Percentiles rank a stretch among this genome's conserved stretches.
These are phyloP conservation scores for Ophiocordyceps camponoti-leonardi DNA, from an alignment of 2,329 filamentous ascomycete species.

Conservation along the genomic window DNA sequence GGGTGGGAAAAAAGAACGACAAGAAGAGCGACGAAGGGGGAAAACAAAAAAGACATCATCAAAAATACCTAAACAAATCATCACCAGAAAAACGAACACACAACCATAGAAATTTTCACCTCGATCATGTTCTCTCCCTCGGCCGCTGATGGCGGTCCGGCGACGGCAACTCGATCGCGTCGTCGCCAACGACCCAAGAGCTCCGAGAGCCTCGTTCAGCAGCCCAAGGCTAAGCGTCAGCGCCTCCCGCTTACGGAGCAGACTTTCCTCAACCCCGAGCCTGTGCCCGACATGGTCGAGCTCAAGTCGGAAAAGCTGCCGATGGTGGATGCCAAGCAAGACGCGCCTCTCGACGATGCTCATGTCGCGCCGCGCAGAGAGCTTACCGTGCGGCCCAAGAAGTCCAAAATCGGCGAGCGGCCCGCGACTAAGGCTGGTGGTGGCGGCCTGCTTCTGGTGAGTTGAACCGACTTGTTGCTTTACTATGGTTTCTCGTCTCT, in stretches of 20 bases:
- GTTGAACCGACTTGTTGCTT: slow-evolving; percentile 12
- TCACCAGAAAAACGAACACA: too few relatives aligned
- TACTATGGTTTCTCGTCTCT: not conserved
- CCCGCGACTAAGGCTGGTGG: slow-evolving; percentile 41
- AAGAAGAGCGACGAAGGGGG: not conserved
- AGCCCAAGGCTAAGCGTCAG: slow-evolving; percentile 48
- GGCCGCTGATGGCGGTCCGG: slow-evolving; percentile 31
- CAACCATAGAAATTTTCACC: not conserved
- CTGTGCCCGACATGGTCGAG: slow-evolving; percentile 35
- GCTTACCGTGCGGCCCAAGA: slow-evolving; percentile 43
- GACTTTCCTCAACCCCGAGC: slow-evolving; percentile 35
- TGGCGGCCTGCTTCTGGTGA: slow-evolving; percentile 47
- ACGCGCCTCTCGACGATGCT: slow-evolving; percentile 24
- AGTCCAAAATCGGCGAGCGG: slow-evolving; percentile 44
- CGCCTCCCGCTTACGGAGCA: slow-evolving; percentile 39
- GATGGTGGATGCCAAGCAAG: slow-evolving; percentile 22
- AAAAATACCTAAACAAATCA: not conserved
- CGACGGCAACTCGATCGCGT: slow-evolving; percentile 40
- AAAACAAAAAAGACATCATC: not conserved
- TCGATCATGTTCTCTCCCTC: slow-evolving; percentile 42
- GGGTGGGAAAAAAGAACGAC: too few relatives aligned
- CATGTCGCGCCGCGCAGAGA: slow-evolving; percentile 28
- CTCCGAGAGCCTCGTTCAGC: slow-evolving; percentile 33
- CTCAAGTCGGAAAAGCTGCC: slow-evolving; percentile 35
- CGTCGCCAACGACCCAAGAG: slow-evolving; percentile 42